phyloP scores from a whole-genome alignment of 148 eudicot genomes.

The Fagopyrum homotropicum region DNA sequence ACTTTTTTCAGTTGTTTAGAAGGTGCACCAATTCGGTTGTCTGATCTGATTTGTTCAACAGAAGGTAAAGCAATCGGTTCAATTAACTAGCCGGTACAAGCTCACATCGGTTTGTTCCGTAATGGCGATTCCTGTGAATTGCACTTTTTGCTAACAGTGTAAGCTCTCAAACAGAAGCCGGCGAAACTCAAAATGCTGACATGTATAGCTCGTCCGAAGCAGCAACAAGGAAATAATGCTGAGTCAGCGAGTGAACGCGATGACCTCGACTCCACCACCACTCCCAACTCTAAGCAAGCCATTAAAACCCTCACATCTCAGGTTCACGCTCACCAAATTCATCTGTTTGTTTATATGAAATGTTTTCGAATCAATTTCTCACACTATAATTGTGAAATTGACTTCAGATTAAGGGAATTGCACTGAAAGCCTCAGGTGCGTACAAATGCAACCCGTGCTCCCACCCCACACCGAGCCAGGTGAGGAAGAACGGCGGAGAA shows the following conservation, averaged over 20 bases:
- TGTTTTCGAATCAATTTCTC: no score
- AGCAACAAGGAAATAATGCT: slow-evolving; percentile 18
- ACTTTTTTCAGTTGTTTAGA: background rate
- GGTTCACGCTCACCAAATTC: slow-evolving; percentile 21
- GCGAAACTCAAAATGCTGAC: slow-evolving; percentile 51
- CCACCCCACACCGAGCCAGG: slow-evolving; percentile 19
- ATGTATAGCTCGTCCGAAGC: slow-evolving; percentile 80
- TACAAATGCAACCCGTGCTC: slow-evolving; percentile 64
- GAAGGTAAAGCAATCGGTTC: background rate
- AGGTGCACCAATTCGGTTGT: background rate
- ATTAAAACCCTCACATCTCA: slow-evolving; percentile 70
- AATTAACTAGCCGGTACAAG: no score
- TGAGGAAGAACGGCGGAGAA: slow-evolving; percentile 17
- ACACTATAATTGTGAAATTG: no score
- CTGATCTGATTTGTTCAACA: background rate
- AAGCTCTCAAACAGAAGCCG: background rate
- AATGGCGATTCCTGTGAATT: no score
- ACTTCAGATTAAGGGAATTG: slow-evolving; percentile 69
- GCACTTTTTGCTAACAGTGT: no score
- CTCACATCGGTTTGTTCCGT: no score
- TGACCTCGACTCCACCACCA: slow-evolving; percentile 27
- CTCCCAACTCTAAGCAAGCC: slow-evolving; percentile 45
- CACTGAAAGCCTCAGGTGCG: slow-evolving; percentile 75
- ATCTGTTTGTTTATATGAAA: background rate
- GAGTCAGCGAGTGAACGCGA: slow-evolving; percentile 34